Evolutionary conservation across 352 stramenopile species (phyloP).

Genomic region (Pythium utonaiense): DNA sequence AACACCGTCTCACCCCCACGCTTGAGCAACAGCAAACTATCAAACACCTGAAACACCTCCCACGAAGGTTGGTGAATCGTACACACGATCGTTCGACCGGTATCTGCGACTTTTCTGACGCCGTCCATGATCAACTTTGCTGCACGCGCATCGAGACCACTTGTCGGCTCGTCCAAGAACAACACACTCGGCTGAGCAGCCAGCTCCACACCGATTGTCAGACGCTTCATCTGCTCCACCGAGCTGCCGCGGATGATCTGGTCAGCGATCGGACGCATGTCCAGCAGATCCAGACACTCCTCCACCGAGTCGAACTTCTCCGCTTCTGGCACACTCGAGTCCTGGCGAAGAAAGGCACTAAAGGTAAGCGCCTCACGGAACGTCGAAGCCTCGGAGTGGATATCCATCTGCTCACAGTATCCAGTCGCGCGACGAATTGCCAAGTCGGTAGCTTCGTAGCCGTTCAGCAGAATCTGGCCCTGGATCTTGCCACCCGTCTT

Average conservation of each 20-base stretch:
- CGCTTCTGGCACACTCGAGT: conserved; percentile 21
- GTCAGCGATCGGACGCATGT: conserved; percentile 30
- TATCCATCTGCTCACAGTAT: too few relatives aligned
- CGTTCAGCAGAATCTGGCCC: conserved; percentile 88
- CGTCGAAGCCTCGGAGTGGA: too few relatives aligned
- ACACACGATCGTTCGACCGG: conserved; percentile 27
- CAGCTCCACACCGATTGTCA: conserved; percentile 63
- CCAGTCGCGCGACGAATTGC: too few relatives aligned
- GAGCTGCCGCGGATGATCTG: conserved; percentile 37
- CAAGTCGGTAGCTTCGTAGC: too few relatives aligned
- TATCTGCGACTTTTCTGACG: conserved; percentile 68
- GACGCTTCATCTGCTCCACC: conserved; percentile 44
- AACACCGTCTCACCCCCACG: conserved; percentile 25
- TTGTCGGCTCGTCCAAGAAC: too few relatives aligned
- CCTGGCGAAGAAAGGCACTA: conserved; percentile 82
- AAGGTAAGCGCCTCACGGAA: conserved; percentile 93
- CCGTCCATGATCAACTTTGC: conserved; percentile 77
- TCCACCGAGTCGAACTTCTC: conserved; percentile 37
- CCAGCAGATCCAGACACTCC: conserved; percentile 36
- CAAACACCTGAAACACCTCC: conserved; percentile 28
- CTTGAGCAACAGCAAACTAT: conserved; percentile 24
- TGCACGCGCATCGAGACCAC: conserved; percentile 76
- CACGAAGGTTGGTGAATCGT: too few relatives aligned
- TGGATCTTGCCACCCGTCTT: conserved; percentile 87
- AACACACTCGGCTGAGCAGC: conserved; percentile 77